phyloP scores from a whole-genome alignment of 2,329 filamentous ascomycete species.

The Colletotrichum incanum region DNA sequence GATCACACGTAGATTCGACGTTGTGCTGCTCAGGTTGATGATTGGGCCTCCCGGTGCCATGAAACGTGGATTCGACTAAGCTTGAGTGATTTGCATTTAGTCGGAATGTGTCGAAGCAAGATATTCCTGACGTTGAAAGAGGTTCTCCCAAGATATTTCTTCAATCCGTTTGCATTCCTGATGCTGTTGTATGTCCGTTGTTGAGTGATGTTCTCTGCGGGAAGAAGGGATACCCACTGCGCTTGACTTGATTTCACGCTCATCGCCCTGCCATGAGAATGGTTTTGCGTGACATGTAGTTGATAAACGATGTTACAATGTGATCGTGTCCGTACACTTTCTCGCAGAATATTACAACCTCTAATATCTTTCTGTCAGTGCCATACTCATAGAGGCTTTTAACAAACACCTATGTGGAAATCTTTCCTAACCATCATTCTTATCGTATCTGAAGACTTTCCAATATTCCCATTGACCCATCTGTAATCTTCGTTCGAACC shows the following conservation, averaged over 20 bases:
- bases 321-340: neutral
- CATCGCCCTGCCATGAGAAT: neutral
- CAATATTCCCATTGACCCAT: neutral
- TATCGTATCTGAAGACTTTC: neutral
- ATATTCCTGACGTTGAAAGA: neutral
- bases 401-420: neutral
- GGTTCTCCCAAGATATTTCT: neutral
- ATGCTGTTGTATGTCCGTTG: neutral
- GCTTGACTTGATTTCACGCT: no score
- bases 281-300: neutral
- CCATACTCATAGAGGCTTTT: no score
- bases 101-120: neutral
- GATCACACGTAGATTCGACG: neutral
- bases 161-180: neutral
- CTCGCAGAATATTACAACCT: neutral
- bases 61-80: no score
- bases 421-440: no score
- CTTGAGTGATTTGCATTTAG: neutral
- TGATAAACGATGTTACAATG: neutral
- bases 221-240: neutral
- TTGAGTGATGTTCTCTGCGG: neutral
- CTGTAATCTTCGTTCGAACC: neutral
- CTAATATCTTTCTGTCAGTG: no score
- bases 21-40: neutral
- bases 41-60: neutral